Evolutionary conservation across 1,284 basidiomycete genomes (phyloP).

Genomic region (Cystobasidiaceae sp.): DNA sequence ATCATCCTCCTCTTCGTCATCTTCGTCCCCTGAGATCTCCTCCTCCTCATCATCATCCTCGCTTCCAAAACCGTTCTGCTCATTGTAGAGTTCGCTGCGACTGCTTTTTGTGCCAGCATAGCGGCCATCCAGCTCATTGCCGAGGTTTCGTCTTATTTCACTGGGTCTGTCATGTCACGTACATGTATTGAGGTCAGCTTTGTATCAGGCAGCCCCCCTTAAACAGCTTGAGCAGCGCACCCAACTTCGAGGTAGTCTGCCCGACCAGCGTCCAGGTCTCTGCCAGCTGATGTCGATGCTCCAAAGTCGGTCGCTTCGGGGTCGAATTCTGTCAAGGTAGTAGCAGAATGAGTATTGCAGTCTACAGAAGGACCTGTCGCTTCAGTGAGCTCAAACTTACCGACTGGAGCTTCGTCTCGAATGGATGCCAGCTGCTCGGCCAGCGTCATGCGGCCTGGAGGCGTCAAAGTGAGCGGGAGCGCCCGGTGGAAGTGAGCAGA

Average conservation of each 20-base stretch:
- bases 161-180: constrained; percentile 55
- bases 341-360: constrained; percentile 3
- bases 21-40: constrained; percentile 30
- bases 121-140: constrained; percentile 53
- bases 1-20: constrained; percentile 35
- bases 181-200: no score
- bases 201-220: no score
- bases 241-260: constrained; percentile 79
- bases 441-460: constrained; percentile 51
- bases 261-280: constrained; percentile 51
- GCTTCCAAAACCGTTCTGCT: constrained; percentile 28
- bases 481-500: no score
- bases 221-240: no score
- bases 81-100: constrained; percentile 56
- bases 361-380: constrained; percentile 36
- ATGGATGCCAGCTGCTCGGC: constrained; percentile 76
- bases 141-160: constrained; percentile 57
- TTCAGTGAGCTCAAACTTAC: constrained; percentile 48
- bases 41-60: constrained; percentile 42
- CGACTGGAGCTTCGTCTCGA: constrained; percentile 61
- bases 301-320: constrained; percentile 59
- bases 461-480: not conserved
- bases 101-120: constrained; percentile 65
- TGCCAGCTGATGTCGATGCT: constrained; percentile 44
- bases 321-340: constrained; percentile 59